Conservation (phyloP, 345 rosid genomes). For the Lumnitzera littorea region DNA sequence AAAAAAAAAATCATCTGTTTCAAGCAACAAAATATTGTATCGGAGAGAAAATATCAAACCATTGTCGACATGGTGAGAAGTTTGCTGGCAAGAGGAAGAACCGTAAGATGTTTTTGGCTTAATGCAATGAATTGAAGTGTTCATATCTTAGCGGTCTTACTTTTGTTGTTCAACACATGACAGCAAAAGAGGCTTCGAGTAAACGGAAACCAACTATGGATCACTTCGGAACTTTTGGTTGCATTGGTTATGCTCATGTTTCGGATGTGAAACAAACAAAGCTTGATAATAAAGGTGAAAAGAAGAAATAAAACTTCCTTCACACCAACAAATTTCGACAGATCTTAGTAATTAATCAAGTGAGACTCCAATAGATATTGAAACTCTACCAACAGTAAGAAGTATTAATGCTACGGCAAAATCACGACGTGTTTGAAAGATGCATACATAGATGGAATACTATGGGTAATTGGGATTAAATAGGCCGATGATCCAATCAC, state of each 20-base stretch:
- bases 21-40: neutral
- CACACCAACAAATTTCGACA: too few relatives aligned
- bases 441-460: neutral
- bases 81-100: neutral
- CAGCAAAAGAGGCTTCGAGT: neutral
- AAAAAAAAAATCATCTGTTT: too few relatives aligned
- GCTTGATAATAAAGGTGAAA: too few relatives aligned
- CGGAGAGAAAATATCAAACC: neutral
- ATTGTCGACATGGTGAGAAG: conserved; percentile 6
- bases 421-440: too few relatives aligned
- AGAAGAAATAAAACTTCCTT: too few relatives aligned
- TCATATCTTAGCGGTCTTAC: conserved; percentile 1
- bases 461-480: neutral
- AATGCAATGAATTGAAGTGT: neutral
- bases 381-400: too few relatives aligned
- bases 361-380: too few relatives aligned
- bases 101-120: neutral
- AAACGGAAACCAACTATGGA: neutral
- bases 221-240: neutral
- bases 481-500: neutral
- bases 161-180: neutral
- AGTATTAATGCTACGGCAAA: too few relatives aligned
- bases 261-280: too few relatives aligned
- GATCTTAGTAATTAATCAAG: too few relatives aligned
- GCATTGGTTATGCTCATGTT: too few relatives aligned